A percentile compares a stretch with the other conserved stretches of the same genome.
Evolutionary conservation across 2,329 filamentous ascomycete genomes (phyloP).

Genomic region (Diplodia seriata): DNA sequence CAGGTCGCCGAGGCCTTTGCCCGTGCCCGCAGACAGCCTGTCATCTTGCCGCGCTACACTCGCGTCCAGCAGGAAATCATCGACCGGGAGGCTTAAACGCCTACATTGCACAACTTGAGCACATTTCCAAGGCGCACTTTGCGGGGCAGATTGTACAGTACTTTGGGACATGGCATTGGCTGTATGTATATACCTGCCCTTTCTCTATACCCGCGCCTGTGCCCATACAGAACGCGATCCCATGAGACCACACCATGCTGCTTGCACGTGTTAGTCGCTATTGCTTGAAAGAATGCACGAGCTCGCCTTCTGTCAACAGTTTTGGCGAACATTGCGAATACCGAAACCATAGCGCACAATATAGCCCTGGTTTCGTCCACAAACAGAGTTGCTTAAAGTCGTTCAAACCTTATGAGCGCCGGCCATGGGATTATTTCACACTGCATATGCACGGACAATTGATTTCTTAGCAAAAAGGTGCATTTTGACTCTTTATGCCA

Average conservation of each 20-base stretch:
- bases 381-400: neutral
- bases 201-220: constrained; percentile 20
- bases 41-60: constrained; percentile 60
- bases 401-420: neutral
- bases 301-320: neutral
- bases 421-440: neutral
- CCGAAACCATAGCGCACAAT: neutral
- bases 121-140: constrained; percentile 6
- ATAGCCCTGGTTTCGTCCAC: neutral
- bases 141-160: constrained; percentile 17
- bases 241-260: neutral
- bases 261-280: neutral
- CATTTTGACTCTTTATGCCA: neutral
- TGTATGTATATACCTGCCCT: constrained; percentile 23
- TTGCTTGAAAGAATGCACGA: neutral
- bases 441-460: too few species aligned
- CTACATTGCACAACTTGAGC: neutral
- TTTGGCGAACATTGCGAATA: neutral
- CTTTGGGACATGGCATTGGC: constrained; percentile 5
- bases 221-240: neutral
- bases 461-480: neutral
- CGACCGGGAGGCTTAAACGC: constrained; percentile 10
- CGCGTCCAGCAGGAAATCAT: constrained; percentile 28
- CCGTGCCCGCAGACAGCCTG: constrained; percentile 71
- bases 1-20: constrained; percentile 78